Conservation (phyloP, 169 alveolate species). For the Plasmodium adleri region DNA sequence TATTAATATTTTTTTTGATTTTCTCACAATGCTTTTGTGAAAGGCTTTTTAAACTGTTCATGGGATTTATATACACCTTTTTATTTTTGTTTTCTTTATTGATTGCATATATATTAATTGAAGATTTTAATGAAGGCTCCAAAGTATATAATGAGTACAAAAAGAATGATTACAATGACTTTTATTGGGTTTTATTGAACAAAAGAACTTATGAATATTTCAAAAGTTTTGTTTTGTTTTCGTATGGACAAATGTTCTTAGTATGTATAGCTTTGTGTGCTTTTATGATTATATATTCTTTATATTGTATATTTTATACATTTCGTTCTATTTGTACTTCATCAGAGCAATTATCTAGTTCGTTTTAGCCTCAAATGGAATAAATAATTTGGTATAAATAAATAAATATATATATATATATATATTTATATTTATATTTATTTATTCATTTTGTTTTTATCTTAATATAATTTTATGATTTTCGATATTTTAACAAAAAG, state of each 20-base stretch:
- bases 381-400: neutral
- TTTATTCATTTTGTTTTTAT: no score
- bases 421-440: no score
- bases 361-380: neutral
- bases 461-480: no score
- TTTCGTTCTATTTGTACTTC: conserved; percentile 69
- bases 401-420: neutral
- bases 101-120: conserved; percentile 72
- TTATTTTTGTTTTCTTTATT: conserved; percentile 67
- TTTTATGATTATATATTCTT: conserved; percentile 59
- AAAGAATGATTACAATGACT: conserved; percentile 64
- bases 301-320: conserved; percentile 58
- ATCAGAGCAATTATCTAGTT: conserved; percentile 25
- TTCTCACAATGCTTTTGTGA: conserved; percentile 75
- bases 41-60: conserved; percentile 65
- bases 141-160: conserved; percentile 57
- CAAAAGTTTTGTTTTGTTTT: conserved; percentile 71
- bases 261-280: conserved; percentile 67
- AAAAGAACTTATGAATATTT: conserved; percentile 51
- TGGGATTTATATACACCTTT: conserved; percentile 68
- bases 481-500: no score
- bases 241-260: conserved; percentile 74
- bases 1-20: conserved; percentile 58
- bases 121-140: conserved; percentile 75
- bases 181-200: conserved; percentile 69